Evolutionary conservation across 805 yeast genomes (phyloP), one percentile per base, ranked within the genome.

Genomic region (Candida schatavii): DNA sequence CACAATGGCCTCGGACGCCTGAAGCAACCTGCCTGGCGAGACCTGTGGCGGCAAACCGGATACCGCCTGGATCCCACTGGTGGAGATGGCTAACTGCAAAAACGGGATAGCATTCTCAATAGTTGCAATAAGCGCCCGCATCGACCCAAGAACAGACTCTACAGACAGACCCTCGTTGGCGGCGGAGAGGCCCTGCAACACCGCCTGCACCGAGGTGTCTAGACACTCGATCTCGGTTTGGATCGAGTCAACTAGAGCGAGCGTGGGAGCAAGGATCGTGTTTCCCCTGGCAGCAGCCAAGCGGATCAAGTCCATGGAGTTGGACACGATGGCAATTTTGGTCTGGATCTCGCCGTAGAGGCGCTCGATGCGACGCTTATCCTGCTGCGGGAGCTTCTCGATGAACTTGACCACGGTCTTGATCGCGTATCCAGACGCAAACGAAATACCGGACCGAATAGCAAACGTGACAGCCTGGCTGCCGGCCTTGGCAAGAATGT

Each of bases 401-500:
- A 85, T 63, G 44, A 83, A 71, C 39, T 72, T 61, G 25, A 78
- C 59, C n/a, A 85, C 76, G 0, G 84, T 78, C 44, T 77, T 79
- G 32, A 85, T 70, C 18, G 90, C 89, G 61, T 78, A 85, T 0
- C 84, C 78, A 0, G 89, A 79, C 0, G 90, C 93, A 17, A 85
- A 50, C 2, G 88, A 80, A 25, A 85, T 76, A 0, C 93, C 88
- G 1, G 90, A 84, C 43, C 84, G 69, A 21, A 85, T 78, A 7
- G 90, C 95, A 62, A 85, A 82, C 2, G 88, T 75, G n/a, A 85
- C 85, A 1, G 87, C 86, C 49, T 85, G 89, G 39, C 78, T 78
- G 23, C 89, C 85, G 2, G 93, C 93, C 61, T 66, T 70, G 23
- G 69, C 62, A 6, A 71, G 55, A 25, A 71, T 62, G 33, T 66